Evolutionary conservation across 2,329 filamentous ascomycete genomes (phyloP), one percentile per base, ranked within the genome.

Genomic region (Neobulgaria alba): DNA sequence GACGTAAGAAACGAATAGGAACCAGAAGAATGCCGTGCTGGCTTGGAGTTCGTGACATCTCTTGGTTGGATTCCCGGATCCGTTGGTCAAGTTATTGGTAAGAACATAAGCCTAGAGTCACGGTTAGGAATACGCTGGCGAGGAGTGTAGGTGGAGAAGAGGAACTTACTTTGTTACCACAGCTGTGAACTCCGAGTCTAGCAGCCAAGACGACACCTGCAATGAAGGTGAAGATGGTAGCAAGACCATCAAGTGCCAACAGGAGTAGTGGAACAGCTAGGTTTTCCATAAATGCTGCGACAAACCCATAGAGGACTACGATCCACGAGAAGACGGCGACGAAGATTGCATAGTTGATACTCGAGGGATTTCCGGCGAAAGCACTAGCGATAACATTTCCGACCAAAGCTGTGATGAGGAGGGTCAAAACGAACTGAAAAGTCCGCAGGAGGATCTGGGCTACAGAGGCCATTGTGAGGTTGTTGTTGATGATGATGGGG

Each of bases 31-130:
- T 29, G 76, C 82, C 23, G 75, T 77, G 47, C 75, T 73, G 29
- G 84, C 84, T 66, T 89, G 84, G 12, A 85, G 74, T 64, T 86
- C 77, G 48, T 75, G 78, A 65, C 85, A 89, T 50, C 82, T 74
- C 66, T 80, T 77, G 58, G 68, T 61, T 45, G 71, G 67, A 61
- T 80, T 59, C 46, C 49, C 45, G 33, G 77, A 79, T 42, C 79
- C 79, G 58, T 58, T 57, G 18, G 70, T 79, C 57, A 85, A 76
- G 64, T 69, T 73, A 61, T 73, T 71, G 53, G 51, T 50, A n/a
- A 40, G 33, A 32, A 65, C 64, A 52, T 67, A 67, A 29, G 45
- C 46, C 70, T 58, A 17, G 3, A 33, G 10, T 48, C 17, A 39
- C 26, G 9, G n/a, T n/a, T n/a, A n/a, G n/a, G n/a, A n/a, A n/a